Conservation (phyloP, 495 filamentous ascomycete species). For the Xylaria scruposa region DNA sequence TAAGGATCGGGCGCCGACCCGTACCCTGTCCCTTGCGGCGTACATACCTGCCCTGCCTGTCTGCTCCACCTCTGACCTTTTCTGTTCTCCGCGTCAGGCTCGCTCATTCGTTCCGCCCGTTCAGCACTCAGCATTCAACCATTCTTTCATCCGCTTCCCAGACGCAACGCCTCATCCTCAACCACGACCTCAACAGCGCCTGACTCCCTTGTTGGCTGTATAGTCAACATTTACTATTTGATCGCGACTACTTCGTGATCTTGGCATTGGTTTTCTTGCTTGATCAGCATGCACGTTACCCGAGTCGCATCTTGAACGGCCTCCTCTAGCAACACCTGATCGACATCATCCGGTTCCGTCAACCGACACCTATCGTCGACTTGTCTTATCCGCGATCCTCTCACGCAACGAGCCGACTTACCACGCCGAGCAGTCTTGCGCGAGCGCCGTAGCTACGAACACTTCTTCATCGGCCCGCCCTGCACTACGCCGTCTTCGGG, state of each 20-base stretch:
- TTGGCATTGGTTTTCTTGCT: background rate
- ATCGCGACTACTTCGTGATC: conserved; percentile 8
- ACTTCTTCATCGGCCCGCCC: background rate
- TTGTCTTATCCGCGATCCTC: background rate
- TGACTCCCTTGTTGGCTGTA: background rate
- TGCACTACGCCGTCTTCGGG: background rate
- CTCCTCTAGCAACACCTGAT: conserved; percentile 8
- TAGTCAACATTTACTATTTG: background rate
- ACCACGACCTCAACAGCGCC: conserved; percentile 2
- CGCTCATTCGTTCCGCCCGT: conserved; percentile 11
- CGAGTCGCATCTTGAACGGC: conserved; percentile 11
- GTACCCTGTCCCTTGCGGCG: conserved; percentile 1
- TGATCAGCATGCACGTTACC: conserved; percentile 13
- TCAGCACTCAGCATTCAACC: conserved; percentile 9
- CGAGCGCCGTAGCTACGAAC: background rate
- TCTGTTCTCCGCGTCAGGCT: conserved; percentile 16
- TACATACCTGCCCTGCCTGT: background rate
- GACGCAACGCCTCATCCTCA: conserved; percentile 7
- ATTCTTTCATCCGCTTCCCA: conserved; percentile 21
- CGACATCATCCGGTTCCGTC: conserved; percentile 8
- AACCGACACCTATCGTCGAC: conserved; percentile 1
- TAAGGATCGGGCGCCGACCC: background rate
- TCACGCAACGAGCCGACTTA: background rate
- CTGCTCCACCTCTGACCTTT: conserved; percentile 2
- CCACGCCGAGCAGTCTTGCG: background rate